Evolutionary conservation across 257 asterid genomes (phyloP).

Genomic region (Avicennia marina): DNA sequence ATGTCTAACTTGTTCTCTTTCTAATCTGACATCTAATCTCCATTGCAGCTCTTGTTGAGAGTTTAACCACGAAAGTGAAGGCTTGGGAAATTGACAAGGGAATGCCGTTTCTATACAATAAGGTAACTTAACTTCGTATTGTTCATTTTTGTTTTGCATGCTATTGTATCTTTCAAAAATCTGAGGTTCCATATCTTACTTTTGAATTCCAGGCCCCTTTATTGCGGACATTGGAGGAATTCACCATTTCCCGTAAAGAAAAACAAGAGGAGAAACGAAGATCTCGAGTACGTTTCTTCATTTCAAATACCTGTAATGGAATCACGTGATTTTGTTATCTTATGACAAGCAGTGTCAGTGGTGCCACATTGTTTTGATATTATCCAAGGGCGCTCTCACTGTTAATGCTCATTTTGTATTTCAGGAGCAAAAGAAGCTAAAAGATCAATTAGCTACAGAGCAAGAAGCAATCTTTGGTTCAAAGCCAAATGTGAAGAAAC

Average conservation of each 20-base stretch:
- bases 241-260: constrained; percentile 37
- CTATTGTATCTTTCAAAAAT: constrained; percentile 2
- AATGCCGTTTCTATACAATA: constrained; percentile 55
- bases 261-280: constrained; percentile 73
- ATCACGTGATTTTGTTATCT: not conserved
- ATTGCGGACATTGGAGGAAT: constrained; percentile 53
- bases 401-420: not conserved
- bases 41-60: constrained; percentile 64
- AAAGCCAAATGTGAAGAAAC: constrained; percentile 46
- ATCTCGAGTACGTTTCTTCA: constrained; percentile 45
- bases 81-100: constrained; percentile 77
- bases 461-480: constrained; percentile 66
- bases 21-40: not conserved
- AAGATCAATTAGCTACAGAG: constrained; percentile 63
- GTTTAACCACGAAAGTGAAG: constrained; percentile 48
- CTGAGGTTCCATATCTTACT: not conserved
- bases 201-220: constrained; percentile 47
- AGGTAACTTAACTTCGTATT: constrained; percentile 28
- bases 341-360: not conserved
- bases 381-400: no score
- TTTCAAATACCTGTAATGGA: not conserved
- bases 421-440: constrained; percentile 73
- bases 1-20: not conserved
- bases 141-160: not conserved
- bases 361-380: not conserved